Conservation (phyloP, 768 basidiomycete species). For the Auricularia cornea region DNA sequence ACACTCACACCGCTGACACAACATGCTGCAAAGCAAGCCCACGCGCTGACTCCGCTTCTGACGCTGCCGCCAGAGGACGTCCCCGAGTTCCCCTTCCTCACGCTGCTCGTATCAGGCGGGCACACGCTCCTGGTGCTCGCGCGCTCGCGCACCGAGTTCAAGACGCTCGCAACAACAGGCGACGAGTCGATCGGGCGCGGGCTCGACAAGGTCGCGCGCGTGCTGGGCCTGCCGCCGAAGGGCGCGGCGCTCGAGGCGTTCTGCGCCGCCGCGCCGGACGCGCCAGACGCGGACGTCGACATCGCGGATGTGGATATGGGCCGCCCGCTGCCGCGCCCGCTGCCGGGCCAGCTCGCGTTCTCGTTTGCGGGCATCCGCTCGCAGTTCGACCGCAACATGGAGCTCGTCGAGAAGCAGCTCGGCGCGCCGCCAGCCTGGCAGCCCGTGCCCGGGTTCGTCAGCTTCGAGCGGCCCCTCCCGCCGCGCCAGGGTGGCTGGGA, state of each 20-base stretch:
- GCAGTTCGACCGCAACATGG: conserved; percentile 51
- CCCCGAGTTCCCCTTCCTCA: conserved; percentile 77
- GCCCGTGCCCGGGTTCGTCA: not conserved
- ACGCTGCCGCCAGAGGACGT: conserved; percentile 36
- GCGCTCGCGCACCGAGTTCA: conserved; percentile 45
- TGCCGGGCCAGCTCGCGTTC: conserved; percentile 52
- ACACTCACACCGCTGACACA: not conserved
- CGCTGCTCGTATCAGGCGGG: conserved; percentile 86
- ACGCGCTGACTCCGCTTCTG: conserved; percentile 73
- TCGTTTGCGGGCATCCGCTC: conserved; percentile 78
- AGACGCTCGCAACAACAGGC: conserved; percentile 61
- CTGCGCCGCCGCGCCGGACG: conserved; percentile 30
- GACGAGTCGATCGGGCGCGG: conserved; percentile 73
- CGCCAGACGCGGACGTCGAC: not conserved
- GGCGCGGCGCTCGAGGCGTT: conserved; percentile 79
- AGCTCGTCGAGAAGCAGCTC: conserved; percentile 19
- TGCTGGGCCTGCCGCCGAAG: conserved; percentile 61
- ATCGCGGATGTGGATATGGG: conserved; percentile 2
- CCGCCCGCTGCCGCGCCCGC: conserved; percentile 29
- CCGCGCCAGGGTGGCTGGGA: not conserved
- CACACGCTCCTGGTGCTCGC: conserved; percentile 85
- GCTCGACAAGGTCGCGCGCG: conserved; percentile 75
- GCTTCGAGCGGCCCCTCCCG: not conserved
- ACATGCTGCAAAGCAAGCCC: conserved; percentile 68
- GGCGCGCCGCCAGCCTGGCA: not conserved